A percentile compares a stretch with the other conserved stretches of the same genome.
phyloP scores from a whole-genome alignment of 495 filamentous ascomycete species.

The Neurospora sp. region DNA sequence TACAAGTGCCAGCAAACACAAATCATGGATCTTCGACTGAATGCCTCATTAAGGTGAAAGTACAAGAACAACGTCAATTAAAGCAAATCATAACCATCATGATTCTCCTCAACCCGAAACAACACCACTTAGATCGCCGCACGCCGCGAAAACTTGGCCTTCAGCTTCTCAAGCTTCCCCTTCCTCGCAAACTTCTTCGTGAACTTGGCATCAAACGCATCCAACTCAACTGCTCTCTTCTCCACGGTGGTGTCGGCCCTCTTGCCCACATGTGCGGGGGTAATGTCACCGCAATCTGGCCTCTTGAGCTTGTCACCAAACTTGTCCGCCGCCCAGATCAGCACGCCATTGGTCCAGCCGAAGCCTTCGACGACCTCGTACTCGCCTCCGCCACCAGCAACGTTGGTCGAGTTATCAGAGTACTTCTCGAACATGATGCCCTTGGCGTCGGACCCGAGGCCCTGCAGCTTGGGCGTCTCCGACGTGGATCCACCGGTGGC shows the following conservation, averaged over 20 bases:
- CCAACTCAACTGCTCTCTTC: slow-evolving; percentile 31
- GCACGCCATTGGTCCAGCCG: slow-evolving; percentile 42
- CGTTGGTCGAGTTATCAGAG: slow-evolving; percentile 34
- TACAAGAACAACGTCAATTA: neutral
- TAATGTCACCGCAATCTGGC: slow-evolving; percentile 35
- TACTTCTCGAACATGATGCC: slow-evolving; percentile 46
- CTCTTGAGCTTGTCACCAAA: slow-evolving; percentile 31
- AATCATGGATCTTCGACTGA: neutral
- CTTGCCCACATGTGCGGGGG: slow-evolving; percentile 20
- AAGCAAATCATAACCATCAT: neutral
- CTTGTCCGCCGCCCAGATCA: slow-evolving; percentile 38
- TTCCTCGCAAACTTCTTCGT: slow-evolving; percentile 26
- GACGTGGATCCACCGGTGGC: slow-evolving; percentile 38
- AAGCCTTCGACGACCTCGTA: slow-evolving; percentile 43
- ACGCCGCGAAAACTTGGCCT: neutral
- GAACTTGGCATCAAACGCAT: slow-evolving; percentile 27
- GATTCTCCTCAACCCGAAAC: neutral
- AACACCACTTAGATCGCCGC: neutral
- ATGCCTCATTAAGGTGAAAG: neutral
- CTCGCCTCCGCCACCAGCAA: slow-evolving; percentile 39
- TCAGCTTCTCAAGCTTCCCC: neutral
- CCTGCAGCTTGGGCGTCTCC: slow-evolving; percentile 30
- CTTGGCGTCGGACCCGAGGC: slow-evolving; percentile 20
- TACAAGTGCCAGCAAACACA: neutral
- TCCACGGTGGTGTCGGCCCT: neutral